phyloP scores from a whole-genome alignment of 305 asterid species.

The Stenogyne calaminthoides region DNA sequence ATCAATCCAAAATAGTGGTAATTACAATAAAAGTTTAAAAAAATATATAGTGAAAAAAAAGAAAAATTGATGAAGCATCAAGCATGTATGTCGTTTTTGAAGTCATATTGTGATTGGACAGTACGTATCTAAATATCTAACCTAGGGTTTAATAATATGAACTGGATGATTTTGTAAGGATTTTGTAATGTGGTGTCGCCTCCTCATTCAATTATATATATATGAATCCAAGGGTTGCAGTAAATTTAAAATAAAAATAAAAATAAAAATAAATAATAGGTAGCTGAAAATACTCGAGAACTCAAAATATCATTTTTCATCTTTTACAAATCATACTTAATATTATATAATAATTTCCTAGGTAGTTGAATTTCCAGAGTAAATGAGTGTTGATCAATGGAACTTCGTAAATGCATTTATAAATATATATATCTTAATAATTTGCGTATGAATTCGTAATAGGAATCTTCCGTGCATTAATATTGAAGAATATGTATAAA shows the following conservation, averaged over 20 bases:
- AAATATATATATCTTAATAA: neutral
- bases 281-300: neutral
- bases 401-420: neutral
- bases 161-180: neutral
- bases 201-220: no score
- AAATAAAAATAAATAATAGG: neutral
- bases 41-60: neutral
- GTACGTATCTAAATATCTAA: neutral
- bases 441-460: neutral
- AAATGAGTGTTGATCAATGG: neutral
- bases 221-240: neutral
- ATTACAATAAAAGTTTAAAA: neutral
- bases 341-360: neutral
- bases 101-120: neutral
- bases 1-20: neutral
- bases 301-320: neutral
- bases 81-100: conserved; percentile 1
- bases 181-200: no score
- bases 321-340: no score
- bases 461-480: neutral
- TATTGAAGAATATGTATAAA: neutral
- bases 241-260: neutral
- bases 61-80: neutral
- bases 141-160: neutral
- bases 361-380: neutral